phyloP scores from a whole-genome alignment of 129 eudicot species.

The Solidago caesia region DNA sequence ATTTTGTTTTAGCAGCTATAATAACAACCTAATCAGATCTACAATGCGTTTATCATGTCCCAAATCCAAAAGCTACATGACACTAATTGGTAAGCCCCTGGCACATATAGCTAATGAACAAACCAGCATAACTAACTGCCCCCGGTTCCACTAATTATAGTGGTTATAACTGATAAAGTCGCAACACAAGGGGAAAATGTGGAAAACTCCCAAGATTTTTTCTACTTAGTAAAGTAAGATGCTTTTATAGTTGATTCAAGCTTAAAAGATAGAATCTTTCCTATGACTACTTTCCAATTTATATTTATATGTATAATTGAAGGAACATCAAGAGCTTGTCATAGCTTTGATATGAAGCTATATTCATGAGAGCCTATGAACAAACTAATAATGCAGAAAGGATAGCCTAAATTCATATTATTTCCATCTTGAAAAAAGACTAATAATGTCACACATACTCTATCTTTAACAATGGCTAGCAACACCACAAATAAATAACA shows the following conservation, averaged over 20 bases:
- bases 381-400: neutral
- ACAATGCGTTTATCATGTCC: constrained; percentile 26
- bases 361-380: neutral
- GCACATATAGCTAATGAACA: neutral
- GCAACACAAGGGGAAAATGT: neutral
- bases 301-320: neutral
- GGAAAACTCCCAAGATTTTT: constrained; percentile 1
- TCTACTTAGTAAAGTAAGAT: neutral
- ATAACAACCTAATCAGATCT: constrained; percentile 35
- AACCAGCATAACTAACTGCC: constrained; percentile 3
- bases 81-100: neutral
- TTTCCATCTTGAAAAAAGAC: neutral
- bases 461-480: neutral
- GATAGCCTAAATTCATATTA: neutral
- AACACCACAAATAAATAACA: constrained; percentile 1
- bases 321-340: neutral
- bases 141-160: neutral
- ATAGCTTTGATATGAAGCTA: neutral
- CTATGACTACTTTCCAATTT: neutral
- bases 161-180: neutral
- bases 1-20: constrained; percentile 24
- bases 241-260: constrained; percentile 11
- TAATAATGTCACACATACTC: neutral
- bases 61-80: neutral
- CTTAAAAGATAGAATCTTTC: constrained; percentile 17